Percentiles rank a stretch among this genome's conserved stretches.
Evolutionary conservation across 192 early-diverging fungal species (phyloP).

Genomic region (Podila verticillata): DNA sequence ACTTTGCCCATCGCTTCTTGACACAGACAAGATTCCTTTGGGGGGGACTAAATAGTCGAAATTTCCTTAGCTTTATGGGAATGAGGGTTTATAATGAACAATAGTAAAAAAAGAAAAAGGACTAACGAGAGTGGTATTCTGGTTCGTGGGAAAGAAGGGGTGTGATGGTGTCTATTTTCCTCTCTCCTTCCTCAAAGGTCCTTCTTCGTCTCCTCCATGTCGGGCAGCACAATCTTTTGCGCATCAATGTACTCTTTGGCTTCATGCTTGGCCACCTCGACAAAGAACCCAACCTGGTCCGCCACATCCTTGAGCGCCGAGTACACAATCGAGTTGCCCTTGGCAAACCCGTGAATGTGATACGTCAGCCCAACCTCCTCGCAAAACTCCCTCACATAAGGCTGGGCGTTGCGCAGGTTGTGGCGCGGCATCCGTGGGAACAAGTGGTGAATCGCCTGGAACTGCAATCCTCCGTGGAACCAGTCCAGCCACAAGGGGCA

Average conservation of each 20-base stretch:
- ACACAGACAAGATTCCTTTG: no score
- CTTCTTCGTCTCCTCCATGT: conserved; percentile 21
- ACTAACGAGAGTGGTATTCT: neutral
- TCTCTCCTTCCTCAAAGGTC: neutral
- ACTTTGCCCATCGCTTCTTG: no score
- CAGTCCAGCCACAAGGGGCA: conserved; percentile 94
- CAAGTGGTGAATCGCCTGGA: conserved; percentile 95
- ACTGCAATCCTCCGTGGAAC: conserved; percentile 98
- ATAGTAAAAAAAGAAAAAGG: neutral
- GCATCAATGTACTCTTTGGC: conserved; percentile 47
- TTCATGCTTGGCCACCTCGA: conserved; percentile 58
- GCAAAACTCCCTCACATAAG: conserved; percentile 79
- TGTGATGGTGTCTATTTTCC: no score
- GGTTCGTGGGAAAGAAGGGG: neutral
- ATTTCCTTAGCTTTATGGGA: no score
- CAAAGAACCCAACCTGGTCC: conserved; percentile 70
- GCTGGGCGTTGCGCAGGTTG: conserved; percentile 78
- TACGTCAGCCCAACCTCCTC: conserved; percentile 79
- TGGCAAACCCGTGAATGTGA: conserved; percentile 82
- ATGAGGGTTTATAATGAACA: no score
- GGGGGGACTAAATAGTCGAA: no score
- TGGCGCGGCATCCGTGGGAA: conserved; percentile 94
- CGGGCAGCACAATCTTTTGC: conserved; percentile 41
- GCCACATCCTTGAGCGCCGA: conserved; percentile 80
- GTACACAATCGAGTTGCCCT: conserved; percentile 84